A percentile compares a stretch with the other conserved stretches of the same genome.
These are phyloP conservation scores for Trichophaea hybrida DNA, from an alignment of 2,329 filamentous ascomycete genomes.

Conservation along the genomic window DNA sequence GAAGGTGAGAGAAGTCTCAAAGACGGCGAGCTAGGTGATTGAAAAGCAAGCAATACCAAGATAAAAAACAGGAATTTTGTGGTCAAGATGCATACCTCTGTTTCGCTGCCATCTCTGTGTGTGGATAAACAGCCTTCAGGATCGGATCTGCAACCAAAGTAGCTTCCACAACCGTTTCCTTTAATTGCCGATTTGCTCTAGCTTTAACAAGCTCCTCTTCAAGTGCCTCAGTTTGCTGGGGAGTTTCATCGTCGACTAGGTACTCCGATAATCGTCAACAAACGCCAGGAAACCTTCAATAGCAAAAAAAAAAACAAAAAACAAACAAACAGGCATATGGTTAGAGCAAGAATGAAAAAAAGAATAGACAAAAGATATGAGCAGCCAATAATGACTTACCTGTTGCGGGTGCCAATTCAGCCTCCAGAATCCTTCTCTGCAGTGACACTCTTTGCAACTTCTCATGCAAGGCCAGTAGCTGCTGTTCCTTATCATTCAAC, in stretches of 20 bases:
- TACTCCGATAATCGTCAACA: no score
- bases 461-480: constrained; percentile 18
- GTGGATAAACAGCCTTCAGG: constrained; percentile 60
- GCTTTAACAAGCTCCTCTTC: constrained; percentile 56
- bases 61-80: neutral
- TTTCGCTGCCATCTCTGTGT: constrained; percentile 46
- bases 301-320: no score
- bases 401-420: constrained; percentile 4
- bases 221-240: neutral
- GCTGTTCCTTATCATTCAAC: constrained; percentile 14
- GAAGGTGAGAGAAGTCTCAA: neutral
- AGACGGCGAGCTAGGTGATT: neutral
- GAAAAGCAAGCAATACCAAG: neutral
- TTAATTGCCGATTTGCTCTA: constrained; percentile 53
- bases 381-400: neutral
- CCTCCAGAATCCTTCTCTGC: constrained; percentile 13
- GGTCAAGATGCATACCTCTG: constrained; percentile 45
- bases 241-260: neutral
- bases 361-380: no score
- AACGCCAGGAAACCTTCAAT: no score
- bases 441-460: constrained; percentile 15
- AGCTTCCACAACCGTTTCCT: constrained; percentile 52
- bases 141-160: constrained; percentile 61
- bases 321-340: no score
- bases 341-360: no score